Evolutionary conservation across 805 yeast species (phyloP), one percentile per base, ranked within the genome.

Genomic region (Ogataea corticis): DNA sequence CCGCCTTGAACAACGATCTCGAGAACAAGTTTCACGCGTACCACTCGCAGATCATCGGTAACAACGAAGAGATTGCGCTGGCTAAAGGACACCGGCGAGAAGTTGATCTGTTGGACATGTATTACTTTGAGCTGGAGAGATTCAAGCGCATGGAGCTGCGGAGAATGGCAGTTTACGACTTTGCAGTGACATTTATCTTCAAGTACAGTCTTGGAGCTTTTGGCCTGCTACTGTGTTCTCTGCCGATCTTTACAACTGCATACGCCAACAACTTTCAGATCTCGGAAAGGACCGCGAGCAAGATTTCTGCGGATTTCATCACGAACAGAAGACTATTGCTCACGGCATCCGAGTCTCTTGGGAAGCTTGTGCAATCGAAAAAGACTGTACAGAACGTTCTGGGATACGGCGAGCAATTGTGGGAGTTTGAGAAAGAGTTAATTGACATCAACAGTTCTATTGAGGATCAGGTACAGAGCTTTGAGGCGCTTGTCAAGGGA

Each of bases 141-240:
- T 92, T 90, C 65, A 75, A 84, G 53, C 80, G 85, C 57, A 77
- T 82, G 67, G 91, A 86, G 59, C 76, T 85, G 51, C 79, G 86
- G 67, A 83, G 87, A 55, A 42, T 72, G 69, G 83, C 92, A 23
- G 64, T 85, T 19, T 92, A 90, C 66, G 90, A 90, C 59, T 78
- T 87, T 54, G 86, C 92, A 2, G 94, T 92, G 54, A 87, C 85
- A 40, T 91, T 90, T 57, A 82, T 89, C 43, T 91, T 91, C 50
- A 91, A 91, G 68, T 91, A 91, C 66, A 80, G 89, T 39, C 85
- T 97, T 91, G 98, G 98, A 50, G 98, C 97, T 2, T 88, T 94
- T 27, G 98, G 98, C 10, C 74, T 91, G 48, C 79, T 83, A 1
- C 72, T 91, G 38, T 91, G 97, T 66, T 82, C 96, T 2, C 81